Conservation (phyloP, 345 rosid species). For the Sisymbrium irio region DNA sequence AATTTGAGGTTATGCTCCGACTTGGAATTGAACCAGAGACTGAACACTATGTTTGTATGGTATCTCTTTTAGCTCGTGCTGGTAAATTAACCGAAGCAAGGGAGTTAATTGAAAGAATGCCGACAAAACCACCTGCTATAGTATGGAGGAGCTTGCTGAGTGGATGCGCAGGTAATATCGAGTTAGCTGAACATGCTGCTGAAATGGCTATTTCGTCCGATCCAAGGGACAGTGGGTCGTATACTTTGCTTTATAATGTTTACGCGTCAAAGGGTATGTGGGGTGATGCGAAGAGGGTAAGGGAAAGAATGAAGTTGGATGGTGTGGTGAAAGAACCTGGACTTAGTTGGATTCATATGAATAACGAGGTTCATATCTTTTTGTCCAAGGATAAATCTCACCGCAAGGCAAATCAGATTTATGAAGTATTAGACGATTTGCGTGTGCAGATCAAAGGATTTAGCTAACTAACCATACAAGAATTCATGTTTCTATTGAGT, state of each 20-base stretch:
- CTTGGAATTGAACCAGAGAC: constrained; percentile 61
- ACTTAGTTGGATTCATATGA: constrained; percentile 60
- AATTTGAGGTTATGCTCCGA: constrained; percentile 49
- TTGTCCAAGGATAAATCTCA: constrained; percentile 56
- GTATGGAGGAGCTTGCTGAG: constrained; percentile 78
- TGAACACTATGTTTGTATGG: constrained; percentile 65
- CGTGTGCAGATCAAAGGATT: constrained; percentile 47
- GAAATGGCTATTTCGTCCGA: constrained; percentile 61
- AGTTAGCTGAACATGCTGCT: constrained; percentile 64
- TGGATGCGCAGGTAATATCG: constrained; percentile 53
- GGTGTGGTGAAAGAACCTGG: constrained; percentile 76
- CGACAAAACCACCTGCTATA: constrained; percentile 46
- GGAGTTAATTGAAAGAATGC: constrained; percentile 59
- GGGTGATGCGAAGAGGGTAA: constrained; percentile 57
- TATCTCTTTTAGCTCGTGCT: constrained; percentile 63
- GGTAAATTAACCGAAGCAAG: constrained; percentile 62
- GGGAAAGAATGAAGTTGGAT: constrained; percentile 57
- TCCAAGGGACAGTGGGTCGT: constrained; percentile 64
- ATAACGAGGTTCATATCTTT: constrained; percentile 48
- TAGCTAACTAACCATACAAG: constrained; percentile 10
- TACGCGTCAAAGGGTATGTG: constrained; percentile 74
- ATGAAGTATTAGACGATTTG: constrained; percentile 43
- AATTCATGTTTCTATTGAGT: background rate
- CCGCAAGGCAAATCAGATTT: constrained; percentile 36
- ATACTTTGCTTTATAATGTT: constrained; percentile 57